Evolutionary conservation across 306 rosid genomes (phyloP), one percentile per base, ranked within the genome.

Genomic region (Ceratonia siliqua): DNA sequence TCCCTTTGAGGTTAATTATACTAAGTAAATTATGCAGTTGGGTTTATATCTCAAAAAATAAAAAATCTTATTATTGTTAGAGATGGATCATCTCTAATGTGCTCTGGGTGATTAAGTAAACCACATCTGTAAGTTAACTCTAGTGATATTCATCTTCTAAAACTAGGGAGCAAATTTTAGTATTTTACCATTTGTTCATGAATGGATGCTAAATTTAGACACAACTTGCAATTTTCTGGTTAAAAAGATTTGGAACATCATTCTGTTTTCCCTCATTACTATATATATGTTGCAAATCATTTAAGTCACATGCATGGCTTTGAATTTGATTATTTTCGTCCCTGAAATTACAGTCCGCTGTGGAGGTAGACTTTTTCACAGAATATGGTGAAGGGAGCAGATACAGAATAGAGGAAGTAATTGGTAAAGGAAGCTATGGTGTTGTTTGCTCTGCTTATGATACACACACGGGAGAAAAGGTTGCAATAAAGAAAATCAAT

Each of bases 401-500:
- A 82, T 92, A 92, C 79, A 88, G 68, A 85, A 92, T 92, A 79
- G 97, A 92, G 87, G 97, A 92, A 83, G 97, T 92, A 53, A 92
- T 92, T 76, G 97, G 97, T 25, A 92, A 92, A 83, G 97, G 97
- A 86, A 92, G 97, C 86, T 92, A 92, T 70, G 97, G 97, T 41
- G 96, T 92, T 78, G 97, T 92, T 78, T 92, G 97, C 78, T 92
- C 97, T 54, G 97, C 97, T 20, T 92, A 83, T 72, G 97, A 92
- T 81, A 72, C 96, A 30, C 93, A 86, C 71, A 79, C 87, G 7
- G 93, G 96, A 57, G 97, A 92, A 10, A 92, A 92, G 80, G 97
- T 92, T 35, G 97, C 97, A n/a, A 92, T 92, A 55, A 92, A 92
- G 86, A 92, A 92, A 80, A 92, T 92, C 76, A 91, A 92, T 45